Evolutionary conservation across 257 asterid genomes (phyloP), one percentile per base, ranked within the genome.

Genomic region (Ilex aquifolium): DNA sequence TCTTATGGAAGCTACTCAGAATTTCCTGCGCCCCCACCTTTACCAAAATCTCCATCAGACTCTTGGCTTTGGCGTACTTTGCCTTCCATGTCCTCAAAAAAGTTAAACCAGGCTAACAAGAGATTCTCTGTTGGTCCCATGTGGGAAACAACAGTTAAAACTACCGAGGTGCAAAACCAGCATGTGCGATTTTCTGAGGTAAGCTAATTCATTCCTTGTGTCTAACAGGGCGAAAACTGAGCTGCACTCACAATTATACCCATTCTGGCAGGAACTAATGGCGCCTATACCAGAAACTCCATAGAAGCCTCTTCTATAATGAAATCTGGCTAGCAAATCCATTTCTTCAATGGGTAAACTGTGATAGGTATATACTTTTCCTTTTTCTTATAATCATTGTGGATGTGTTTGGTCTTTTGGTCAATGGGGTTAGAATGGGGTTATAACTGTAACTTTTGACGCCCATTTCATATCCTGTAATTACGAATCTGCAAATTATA

Each of bases 1-100:
- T 62, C 72, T 31, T 49, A 16, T 31, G 39, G 61, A 55, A 59
- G 61, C 31, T 12, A 61, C 64, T 64, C 58, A 1, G 61, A 64
- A 31, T 51, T 79, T 66, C 87, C 75, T 48, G 72, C 50, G 61
- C 82, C 93, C n/a, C 92, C 92, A n/a, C 87, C 96, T 17, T 79
- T 85, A 57, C 95, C 90, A 2, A 76, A 80, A 79, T 81, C 95
- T 68, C 95, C 95, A 32, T 76, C 95, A 5, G 97, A 90, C 77
- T 90, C 97, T 30, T 90, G 97, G 97, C 95, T 90, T 49, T 76
- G 70, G 46, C 89, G 96, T 27, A 80, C 95, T n/a, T 79, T 91
- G 79, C 95, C 95, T 62, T 76, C 91, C 58, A 62, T 88, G 63
- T 73, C 85, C 29, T 7, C 69, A 2, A 85, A 64, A 66, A 81